Conservation (phyloP, 345 rosid species). For the Aegle marmelos region DNA sequence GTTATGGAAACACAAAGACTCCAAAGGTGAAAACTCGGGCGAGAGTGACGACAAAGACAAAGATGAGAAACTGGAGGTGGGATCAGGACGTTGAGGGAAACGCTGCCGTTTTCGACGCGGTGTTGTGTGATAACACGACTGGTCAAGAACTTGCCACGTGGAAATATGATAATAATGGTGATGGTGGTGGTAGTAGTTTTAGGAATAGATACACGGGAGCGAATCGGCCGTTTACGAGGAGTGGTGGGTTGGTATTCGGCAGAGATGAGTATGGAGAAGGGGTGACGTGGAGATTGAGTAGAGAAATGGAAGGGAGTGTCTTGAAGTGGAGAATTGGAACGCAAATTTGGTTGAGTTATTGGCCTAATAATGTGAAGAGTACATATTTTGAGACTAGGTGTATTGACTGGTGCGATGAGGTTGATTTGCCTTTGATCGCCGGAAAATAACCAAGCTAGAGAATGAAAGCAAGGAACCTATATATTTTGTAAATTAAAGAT, state of each 20-base stretch:
- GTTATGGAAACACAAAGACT: conserved; percentile 37
- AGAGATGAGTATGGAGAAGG: conserved; percentile 71
- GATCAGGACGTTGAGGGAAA: conserved; percentile 86
- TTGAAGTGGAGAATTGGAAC: conserved; percentile 88
- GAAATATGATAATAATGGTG: conserved; percentile 16
- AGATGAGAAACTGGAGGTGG: conserved; percentile 69
- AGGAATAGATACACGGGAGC: conserved; percentile 25
- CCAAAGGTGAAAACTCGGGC: conserved; percentile 51
- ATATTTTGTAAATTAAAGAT: no score
- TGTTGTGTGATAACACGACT: conserved; percentile 46
- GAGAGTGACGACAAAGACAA: conserved; percentile 44
- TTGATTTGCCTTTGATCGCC: conserved; percentile 76
- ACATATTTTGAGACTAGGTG: conserved; percentile 66
- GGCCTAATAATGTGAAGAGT: conserved; percentile 54
- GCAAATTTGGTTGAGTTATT: conserved; percentile 70
- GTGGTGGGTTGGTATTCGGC: conserved; percentile 72
- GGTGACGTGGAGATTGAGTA: conserved; percentile 76
- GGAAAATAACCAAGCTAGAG: neutral
- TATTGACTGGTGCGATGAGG: conserved; percentile 85
- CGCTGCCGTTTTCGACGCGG: conserved; percentile 64
- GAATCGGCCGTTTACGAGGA: conserved; percentile 56
- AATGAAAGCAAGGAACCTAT: neutral
- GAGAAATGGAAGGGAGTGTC: conserved; percentile 92
- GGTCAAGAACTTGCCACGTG: conserved; percentile 45
- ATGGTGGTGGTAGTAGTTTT: neutral